Conservation (phyloP, 164 flowering plant species). For the Umbilicus rupestris region DNA sequence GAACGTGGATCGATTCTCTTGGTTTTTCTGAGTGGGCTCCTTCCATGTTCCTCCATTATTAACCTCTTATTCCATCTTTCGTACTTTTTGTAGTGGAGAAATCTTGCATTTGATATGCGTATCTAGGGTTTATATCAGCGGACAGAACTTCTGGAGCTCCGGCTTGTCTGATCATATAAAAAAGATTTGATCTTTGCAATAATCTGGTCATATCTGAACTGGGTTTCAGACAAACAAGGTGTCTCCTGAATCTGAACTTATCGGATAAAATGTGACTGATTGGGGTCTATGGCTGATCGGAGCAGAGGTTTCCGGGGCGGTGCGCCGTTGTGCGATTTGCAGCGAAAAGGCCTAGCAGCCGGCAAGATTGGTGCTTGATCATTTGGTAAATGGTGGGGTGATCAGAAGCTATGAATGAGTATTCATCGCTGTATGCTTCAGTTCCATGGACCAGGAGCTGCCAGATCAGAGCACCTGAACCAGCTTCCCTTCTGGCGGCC, state of each 20-base stretch:
- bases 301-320: not conserved
- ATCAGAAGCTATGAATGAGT: constrained; percentile 40
- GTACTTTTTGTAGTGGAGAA: no score
- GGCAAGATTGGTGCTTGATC: constrained; percentile 42
- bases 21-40: no score
- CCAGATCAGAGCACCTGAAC: constrained; percentile 60
- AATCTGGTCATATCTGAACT: no score
- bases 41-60: no score
- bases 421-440: constrained; percentile 37
- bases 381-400: constrained; percentile 37
- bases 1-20: no score
- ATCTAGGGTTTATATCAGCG: no score
- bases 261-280: not conserved
- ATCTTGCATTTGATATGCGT: no score
- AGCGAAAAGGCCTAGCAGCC: constrained; percentile 17
- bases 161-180: no score
- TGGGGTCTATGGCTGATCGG: not conserved
- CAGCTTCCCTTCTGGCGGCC: constrained; percentile 37
- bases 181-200: no score
- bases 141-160: no score
- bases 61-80: no score
- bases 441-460: constrained; percentile 44
- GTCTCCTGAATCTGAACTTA: not conserved
- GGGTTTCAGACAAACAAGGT: not conserved
- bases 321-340: not conserved